These are phyloP conservation scores for Phaeotremella skinneri DNA, from an alignment of 768 basidiomycete genomes.

Conservation along the genomic window DNA sequence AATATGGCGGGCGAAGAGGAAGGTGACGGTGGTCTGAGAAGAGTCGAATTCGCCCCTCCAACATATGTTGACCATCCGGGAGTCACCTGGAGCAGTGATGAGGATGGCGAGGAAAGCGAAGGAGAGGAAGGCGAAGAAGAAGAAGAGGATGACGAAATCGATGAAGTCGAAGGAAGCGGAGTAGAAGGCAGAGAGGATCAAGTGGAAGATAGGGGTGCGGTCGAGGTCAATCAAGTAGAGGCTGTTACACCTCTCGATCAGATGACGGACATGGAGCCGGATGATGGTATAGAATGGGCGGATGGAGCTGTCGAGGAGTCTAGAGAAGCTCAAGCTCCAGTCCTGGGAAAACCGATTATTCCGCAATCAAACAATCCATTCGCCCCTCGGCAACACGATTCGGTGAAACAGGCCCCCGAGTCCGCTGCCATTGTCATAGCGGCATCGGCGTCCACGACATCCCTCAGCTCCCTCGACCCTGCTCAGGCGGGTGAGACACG, in stretches of 20 bases:
- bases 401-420: background rate
- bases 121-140: slow-evolving; percentile 64
- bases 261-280: slow-evolving; percentile 57
- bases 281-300: slow-evolving; percentile 88
- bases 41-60: slow-evolving; percentile 69
- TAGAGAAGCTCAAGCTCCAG: slow-evolving; percentile 9
- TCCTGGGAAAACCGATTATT: slow-evolving; percentile 44
- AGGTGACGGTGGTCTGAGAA: slow-evolving; percentile 49
- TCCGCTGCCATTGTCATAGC: slow-evolving; percentile 54
- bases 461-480: slow-evolving; percentile 59
- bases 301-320: slow-evolving; percentile 59
- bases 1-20: slow-evolving; percentile 22
- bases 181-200: slow-evolving; percentile 60
- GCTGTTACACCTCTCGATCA: slow-evolving; percentile 3
- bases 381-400: slow-evolving; percentile 18
- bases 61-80: slow-evolving; percentile 55
- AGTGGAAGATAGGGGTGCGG: slow-evolving; percentile 25
- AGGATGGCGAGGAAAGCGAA: slow-evolving; percentile 69
- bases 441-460: slow-evolving; percentile 54
- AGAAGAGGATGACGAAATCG: slow-evolving; percentile 43
- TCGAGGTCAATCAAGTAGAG: slow-evolving; percentile 18
- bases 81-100: slow-evolving; percentile 48
- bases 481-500: slow-evolving; percentile 69
- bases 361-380: slow-evolving; percentile 43
- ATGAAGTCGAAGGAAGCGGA: slow-evolving; percentile 17